phyloP scores from a whole-genome alignment of 2,329 filamentous ascomycete species.

The Hypoxylon sp. region DNA sequence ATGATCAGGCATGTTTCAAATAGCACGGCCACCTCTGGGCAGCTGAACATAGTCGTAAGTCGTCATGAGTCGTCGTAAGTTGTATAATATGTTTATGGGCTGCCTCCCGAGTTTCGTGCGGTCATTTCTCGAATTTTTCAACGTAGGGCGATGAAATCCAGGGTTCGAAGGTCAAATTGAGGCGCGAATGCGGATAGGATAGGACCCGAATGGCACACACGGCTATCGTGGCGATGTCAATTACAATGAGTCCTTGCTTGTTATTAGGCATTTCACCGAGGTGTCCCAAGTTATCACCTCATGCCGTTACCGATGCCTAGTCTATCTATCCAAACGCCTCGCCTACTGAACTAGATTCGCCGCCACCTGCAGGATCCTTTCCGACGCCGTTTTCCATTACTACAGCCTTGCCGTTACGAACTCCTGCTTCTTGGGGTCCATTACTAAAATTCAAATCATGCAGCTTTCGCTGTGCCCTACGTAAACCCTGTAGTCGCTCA shows the following conservation, averaged over 20 bases:
- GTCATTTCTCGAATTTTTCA: slow-evolving; percentile 8
- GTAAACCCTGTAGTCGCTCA: slow-evolving; percentile 84
- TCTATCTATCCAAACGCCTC: slow-evolving; percentile 46
- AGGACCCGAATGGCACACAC: slow-evolving; percentile 15
- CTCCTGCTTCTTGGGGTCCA: slow-evolving; percentile 26
- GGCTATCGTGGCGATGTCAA: slow-evolving; percentile 26
- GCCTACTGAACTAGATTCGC: slow-evolving; percentile 45
- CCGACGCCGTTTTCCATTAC: slow-evolving; percentile 37
- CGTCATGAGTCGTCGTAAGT: slow-evolving; percentile 31
- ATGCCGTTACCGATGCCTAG: slow-evolving; percentile 35
- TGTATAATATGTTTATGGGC: slow-evolving; percentile 37
- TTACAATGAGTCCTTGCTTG: slow-evolving; percentile 26
- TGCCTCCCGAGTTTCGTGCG: slow-evolving; percentile 34
- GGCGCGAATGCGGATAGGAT: slow-evolving; percentile 20
- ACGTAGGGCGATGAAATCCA: slow-evolving; percentile 9
- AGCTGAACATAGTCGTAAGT: slow-evolving; percentile 26
- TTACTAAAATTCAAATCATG: slow-evolving; percentile 51
- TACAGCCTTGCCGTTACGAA: slow-evolving; percentile 14
- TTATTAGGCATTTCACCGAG: slow-evolving; percentile 24
- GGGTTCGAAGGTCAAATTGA: slow-evolving; percentile 7
- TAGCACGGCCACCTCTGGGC: slow-evolving; percentile 39
- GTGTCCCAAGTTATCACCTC: slow-evolving; percentile 18
- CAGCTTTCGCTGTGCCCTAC: slow-evolving; percentile 79
- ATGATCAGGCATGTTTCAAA: slow-evolving; percentile 36
- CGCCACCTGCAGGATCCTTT: slow-evolving; percentile 38